These are phyloP conservation scores for Talaromyces wortmannii DNA, from an alignment of 495 filamentous ascomycete species.

Conservation along the genomic window DNA sequence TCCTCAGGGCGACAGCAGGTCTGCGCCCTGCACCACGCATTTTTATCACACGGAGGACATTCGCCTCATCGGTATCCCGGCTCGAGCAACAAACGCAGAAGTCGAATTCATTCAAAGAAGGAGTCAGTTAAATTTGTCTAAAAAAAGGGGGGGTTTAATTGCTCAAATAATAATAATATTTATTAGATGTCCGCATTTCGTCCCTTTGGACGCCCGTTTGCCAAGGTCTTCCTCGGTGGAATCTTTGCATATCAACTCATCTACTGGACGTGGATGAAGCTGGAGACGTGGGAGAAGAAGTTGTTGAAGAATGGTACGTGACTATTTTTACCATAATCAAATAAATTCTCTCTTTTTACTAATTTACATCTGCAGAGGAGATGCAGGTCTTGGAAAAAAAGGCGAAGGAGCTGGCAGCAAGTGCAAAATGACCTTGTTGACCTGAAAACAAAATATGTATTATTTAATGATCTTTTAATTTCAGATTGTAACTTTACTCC, in stretches of 20 bases:
- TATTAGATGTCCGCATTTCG: constrained; percentile 67
- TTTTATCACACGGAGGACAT: not conserved
- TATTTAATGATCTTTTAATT: too few relatives aligned
- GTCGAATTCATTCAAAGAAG: constrained; percentile 5
- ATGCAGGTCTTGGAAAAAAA: constrained; percentile 34
- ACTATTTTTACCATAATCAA: not conserved
- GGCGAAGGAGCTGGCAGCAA: constrained; percentile 27
- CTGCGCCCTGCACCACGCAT: too few relatives aligned
- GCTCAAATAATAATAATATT: not conserved
- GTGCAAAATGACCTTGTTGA: not conserved
- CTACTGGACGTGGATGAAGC: constrained; percentile 80
- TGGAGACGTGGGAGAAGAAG: constrained; percentile 73
- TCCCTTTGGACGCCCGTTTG: constrained; percentile 69
- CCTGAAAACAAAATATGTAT: too few relatives aligned
- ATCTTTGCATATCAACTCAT: constrained; percentile 81
- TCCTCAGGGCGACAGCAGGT: not conserved
- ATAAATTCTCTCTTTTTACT: not conserved
- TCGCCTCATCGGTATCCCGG: not conserved
- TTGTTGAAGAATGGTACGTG: constrained; percentile 48
- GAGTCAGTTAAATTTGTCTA: not conserved
- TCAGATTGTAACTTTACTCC: too few relatives aligned
- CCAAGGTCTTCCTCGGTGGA: constrained; percentile 79
- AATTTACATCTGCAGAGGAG: constrained; percentile 23
- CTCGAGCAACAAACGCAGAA: not conserved
- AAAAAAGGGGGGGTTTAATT: too few relatives aligned